Conservation (phyloP, 1,139 yeast genomes). For the Candida buenavistaensis region DNA sequence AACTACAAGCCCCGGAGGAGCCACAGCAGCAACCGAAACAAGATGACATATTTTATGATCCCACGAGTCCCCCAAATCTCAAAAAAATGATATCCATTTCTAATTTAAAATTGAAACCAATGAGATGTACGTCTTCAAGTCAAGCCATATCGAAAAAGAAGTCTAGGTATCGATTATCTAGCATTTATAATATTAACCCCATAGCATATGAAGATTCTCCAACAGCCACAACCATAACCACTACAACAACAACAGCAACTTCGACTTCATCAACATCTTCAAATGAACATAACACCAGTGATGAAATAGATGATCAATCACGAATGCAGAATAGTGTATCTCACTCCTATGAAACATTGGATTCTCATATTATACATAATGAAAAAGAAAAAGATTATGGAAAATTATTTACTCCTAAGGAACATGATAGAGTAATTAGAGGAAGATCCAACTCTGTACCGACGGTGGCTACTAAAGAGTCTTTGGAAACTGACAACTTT, state of each 20-base stretch:
- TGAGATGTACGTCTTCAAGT: constrained; percentile 29
- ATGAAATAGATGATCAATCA: constrained; percentile 4
- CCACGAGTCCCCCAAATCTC: constrained; percentile 17
- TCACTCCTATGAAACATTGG: constrained; percentile 12
- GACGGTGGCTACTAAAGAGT: constrained; percentile 11
- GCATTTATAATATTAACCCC: constrained; percentile 41
- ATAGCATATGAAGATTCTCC: constrained; percentile 21
- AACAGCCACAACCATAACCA: constrained; percentile 6
- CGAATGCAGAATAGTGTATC: constrained; percentile 12
- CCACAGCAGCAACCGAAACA: constrained; percentile 2
- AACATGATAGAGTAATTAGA: constrained; percentile 1
- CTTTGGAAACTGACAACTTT: constrained; percentile 10
- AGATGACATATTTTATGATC: neutral
- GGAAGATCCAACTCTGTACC: constrained; percentile 27
- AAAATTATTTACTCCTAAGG: constrained; percentile 2
- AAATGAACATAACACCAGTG: constrained; percentile 3
- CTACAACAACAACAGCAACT: constrained; percentile 7
- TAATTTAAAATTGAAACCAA: constrained; percentile 41
- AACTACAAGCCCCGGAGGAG: constrained; percentile 5
- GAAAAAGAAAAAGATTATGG: neutral
- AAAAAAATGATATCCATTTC: constrained; percentile 33
- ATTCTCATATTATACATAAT: constrained; percentile 7
- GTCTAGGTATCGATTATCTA: constrained; percentile 41
- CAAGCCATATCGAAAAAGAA: constrained; percentile 38
- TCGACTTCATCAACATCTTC: constrained; percentile 6